Conservation (phyloP, 257 asterid species). For the Capsicum pubescens region DNA sequence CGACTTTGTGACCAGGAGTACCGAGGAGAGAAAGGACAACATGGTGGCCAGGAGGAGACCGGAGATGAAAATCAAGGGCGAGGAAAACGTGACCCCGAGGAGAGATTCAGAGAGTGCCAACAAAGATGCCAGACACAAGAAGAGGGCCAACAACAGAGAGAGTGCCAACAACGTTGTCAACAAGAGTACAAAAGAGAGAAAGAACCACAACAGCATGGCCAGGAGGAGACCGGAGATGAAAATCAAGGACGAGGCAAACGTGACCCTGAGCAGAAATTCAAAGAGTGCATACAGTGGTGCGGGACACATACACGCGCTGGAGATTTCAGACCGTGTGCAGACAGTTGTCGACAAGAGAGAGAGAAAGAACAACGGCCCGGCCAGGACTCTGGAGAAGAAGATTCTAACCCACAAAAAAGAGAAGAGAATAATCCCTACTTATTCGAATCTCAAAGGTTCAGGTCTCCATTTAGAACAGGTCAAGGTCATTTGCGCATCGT, state of each 20-base stretch:
- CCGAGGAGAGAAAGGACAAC: not conserved
- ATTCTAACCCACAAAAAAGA: not conserved
- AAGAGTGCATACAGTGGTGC: conserved; percentile 39
- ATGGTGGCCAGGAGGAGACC: not conserved
- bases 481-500: conserved; percentile 49
- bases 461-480: conserved; percentile 31
- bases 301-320: too few species aligned
- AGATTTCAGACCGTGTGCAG: not conserved
- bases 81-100: conserved; percentile 20
- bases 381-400: conserved; percentile 12
- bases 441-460: conserved; percentile 41
- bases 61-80: not conserved
- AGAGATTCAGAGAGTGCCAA: not conserved
- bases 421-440: conserved; percentile 43
- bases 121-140: conserved; percentile 10
- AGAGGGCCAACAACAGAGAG: conserved; percentile 28
- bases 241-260: not conserved
- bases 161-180: not conserved
- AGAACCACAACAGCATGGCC: not conserved
- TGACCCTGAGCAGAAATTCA: conserved; percentile 30
- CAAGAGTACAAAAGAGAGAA: conserved; percentile 25
- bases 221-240: not conserved
- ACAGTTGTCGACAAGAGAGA: not conserved
- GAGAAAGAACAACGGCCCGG: conserved; percentile 26
- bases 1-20: not conserved